Evolutionary conservation across 2,329 filamentous ascomycete species (phyloP).

Genomic region (Stagonosporopsis cucurbitacearum): DNA sequence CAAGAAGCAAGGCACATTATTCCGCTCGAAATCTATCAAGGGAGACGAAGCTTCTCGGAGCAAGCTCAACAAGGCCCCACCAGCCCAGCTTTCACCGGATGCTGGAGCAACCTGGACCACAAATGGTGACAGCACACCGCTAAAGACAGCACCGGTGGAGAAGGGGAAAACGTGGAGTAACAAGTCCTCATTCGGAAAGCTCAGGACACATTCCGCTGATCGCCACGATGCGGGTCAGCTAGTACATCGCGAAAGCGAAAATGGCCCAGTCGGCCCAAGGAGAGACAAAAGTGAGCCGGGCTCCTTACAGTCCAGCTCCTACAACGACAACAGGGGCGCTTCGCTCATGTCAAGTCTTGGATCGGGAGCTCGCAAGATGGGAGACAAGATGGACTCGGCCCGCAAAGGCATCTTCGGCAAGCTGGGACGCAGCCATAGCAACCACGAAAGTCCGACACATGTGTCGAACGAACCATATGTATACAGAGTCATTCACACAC

Average conservation of each 20-base stretch:
- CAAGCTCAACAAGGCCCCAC: conserved; percentile 45
- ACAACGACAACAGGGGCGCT: conserved; percentile 66
- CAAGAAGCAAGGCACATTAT: conserved; percentile 48
- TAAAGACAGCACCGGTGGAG: conserved; percentile 69
- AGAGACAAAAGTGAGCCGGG: conserved; percentile 42
- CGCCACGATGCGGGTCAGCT: conserved; percentile 54
- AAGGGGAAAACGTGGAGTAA: conserved; percentile 72
- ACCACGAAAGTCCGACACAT: conserved; percentile 68
- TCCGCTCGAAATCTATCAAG: conserved; percentile 54
- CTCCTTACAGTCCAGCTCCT: conserved; percentile 55
- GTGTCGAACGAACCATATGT: conserved; percentile 81
- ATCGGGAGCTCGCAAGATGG: conserved; percentile 74
- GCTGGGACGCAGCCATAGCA: conserved; percentile 72
- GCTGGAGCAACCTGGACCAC: conserved; percentile 38
- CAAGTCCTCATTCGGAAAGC: conserved; percentile 65
- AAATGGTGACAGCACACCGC: conserved; percentile 51
- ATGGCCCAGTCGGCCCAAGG: conserved; percentile 26
- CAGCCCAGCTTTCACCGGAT: conserved; percentile 40
- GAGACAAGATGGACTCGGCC: conserved; percentile 72
- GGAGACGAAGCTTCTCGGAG: conserved; percentile 47
- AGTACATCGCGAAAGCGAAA: conserved; percentile 41
- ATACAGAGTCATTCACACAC: conserved; percentile 83
- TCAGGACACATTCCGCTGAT: conserved; percentile 77
- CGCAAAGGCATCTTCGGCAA: conserved; percentile 86
- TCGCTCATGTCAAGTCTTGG: conserved; percentile 76